Conservation (phyloP, 2,329 filamentous ascomycete species). For the Colletotrichum tamarilloi region DNA sequence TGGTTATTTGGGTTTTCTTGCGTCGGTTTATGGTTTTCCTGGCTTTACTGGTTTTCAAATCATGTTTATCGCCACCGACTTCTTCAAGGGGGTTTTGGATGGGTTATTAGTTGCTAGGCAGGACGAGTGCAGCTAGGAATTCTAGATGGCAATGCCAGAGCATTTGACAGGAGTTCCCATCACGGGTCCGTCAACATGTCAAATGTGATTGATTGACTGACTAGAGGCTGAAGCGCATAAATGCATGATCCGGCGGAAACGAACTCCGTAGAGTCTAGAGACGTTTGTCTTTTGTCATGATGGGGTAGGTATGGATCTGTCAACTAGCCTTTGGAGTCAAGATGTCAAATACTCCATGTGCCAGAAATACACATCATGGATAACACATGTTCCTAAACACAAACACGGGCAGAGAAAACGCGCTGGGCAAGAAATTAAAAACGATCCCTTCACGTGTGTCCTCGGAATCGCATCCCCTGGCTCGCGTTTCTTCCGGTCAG, state of each 20-base stretch:
- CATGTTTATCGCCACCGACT: neutral
- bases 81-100: neutral
- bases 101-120: neutral
- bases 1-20: slow-evolving; percentile 21
- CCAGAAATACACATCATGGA: neutral
- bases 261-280: neutral
- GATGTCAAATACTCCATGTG: slow-evolving; percentile 17
- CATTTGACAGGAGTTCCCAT: slow-evolving; percentile 14
- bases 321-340: neutral
- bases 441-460: slow-evolving; percentile 4
- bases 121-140: neutral
- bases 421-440: neutral
- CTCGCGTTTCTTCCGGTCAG: neutral
- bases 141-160: neutral
- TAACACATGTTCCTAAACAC: slow-evolving; percentile 18
- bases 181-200: neutral
- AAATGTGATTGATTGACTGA: neutral
- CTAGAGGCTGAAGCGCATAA: slow-evolving; percentile 1
- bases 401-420: neutral
- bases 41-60: neutral
- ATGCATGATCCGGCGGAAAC: slow-evolving; percentile 27
- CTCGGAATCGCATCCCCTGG: neutral
- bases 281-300: neutral
- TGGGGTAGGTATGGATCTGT: neutral
- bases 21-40: neutral